These are phyloP conservation scores for Sugiyamaella sp. DNA, from an alignment of 1,139 yeast species.

Conservation along the genomic window DNA sequence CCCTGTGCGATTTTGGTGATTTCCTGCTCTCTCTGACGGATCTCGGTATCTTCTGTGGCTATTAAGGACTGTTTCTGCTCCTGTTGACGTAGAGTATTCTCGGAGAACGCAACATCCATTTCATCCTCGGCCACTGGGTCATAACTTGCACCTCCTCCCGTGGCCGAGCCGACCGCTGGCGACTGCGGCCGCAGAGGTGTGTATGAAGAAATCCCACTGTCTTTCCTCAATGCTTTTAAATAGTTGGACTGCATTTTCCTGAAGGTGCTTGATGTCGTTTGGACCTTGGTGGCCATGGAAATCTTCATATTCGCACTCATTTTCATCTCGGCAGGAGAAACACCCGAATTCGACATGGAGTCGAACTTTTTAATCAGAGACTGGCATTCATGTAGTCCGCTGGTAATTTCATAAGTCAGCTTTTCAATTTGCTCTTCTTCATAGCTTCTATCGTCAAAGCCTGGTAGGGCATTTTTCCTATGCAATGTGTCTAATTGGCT, in stretches of 20 bases:
- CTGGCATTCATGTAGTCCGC: slow-evolving; percentile 73
- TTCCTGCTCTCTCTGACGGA: slow-evolving; percentile 82
- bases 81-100: slow-evolving; percentile 49
- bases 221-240: slow-evolving; percentile 57
- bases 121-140: slow-evolving; percentile 41
- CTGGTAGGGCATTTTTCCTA: slow-evolving; percentile 81
- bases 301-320: slow-evolving; percentile 82
- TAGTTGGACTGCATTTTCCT: slow-evolving; percentile 88
- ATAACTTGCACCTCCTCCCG: slow-evolving; percentile 17
- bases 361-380: slow-evolving; percentile 71
- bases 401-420: slow-evolving; percentile 73
- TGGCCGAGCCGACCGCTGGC: slow-evolving; percentile 5
- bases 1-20: slow-evolving; percentile 92
- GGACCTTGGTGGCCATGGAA: slow-evolving; percentile 82
- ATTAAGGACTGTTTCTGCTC: slow-evolving; percentile 39
- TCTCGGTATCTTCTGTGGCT: slow-evolving; percentile 39
- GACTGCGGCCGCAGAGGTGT: slow-evolving; percentile 16
- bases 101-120: slow-evolving; percentile 45
- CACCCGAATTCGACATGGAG: slow-evolving; percentile 47
- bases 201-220: slow-evolving; percentile 26
- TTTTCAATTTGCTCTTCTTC: slow-evolving; percentile 78
- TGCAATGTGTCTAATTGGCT: slow-evolving; percentile 67
- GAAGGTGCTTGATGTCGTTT: slow-evolving; percentile 72
- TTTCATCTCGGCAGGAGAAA: slow-evolving; percentile 52
- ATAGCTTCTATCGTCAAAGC: slow-evolving; percentile 72